Percentiles rank a stretch among this genome's conserved stretches.
Conservation (phyloP, 1,284 basidiomycete genomes). For the Cutaneotrichosporon sp. region DNA sequence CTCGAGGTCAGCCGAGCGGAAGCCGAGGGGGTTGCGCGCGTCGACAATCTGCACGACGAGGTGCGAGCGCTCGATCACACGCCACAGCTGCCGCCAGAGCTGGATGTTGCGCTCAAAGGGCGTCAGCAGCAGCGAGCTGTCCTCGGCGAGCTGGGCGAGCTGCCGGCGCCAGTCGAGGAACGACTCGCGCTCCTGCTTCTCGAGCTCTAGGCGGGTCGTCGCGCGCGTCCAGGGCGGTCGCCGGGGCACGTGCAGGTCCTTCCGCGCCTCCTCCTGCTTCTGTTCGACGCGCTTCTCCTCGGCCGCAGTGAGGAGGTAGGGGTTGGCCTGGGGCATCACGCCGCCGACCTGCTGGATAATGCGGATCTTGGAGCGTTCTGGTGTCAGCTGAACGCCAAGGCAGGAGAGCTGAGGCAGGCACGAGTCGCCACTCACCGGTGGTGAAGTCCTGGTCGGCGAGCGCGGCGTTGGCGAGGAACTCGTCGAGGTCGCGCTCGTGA, state of each 20-base stretch:
- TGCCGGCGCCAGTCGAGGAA: conserved; percentile 90
- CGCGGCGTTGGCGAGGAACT: conserved; percentile 93
- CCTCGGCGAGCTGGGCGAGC: conserved; percentile 67
- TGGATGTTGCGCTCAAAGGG: conserved; percentile 96
- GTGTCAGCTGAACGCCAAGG: conserved; percentile 11
- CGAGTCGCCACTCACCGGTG: conserved; percentile 65
- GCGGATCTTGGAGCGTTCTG: conserved; percentile 89
- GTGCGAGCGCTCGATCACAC: conserved; percentile 90
- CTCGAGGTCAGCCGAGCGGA: conserved; percentile 90
- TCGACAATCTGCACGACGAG: conserved; percentile 95
- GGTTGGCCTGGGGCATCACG: conserved; percentile 64
- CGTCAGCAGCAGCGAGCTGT: conserved; percentile 71
- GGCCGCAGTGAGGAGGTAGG: conserved; percentile 79
- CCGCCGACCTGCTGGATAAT: conserved; percentile 72
- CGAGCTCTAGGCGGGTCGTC: conserved; percentile 74
- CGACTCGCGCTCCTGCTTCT: conserved; percentile 80
- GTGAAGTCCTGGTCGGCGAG: conserved; percentile 95
- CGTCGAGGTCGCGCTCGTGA: conserved; percentile 93
- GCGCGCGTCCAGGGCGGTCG: conserved; percentile 77
- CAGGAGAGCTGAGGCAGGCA: background rate
- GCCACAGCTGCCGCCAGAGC: conserved; percentile 95
- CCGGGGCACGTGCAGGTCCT: conserved; percentile 73
- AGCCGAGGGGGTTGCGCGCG: conserved; percentile 85
- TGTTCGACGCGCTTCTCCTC: conserved; percentile 75
- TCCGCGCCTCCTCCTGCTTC: conserved; percentile 72